phyloP scores from a whole-genome alignment of 2,329 filamentous ascomycete genomes.

The Cytospora paraplurivora region DNA sequence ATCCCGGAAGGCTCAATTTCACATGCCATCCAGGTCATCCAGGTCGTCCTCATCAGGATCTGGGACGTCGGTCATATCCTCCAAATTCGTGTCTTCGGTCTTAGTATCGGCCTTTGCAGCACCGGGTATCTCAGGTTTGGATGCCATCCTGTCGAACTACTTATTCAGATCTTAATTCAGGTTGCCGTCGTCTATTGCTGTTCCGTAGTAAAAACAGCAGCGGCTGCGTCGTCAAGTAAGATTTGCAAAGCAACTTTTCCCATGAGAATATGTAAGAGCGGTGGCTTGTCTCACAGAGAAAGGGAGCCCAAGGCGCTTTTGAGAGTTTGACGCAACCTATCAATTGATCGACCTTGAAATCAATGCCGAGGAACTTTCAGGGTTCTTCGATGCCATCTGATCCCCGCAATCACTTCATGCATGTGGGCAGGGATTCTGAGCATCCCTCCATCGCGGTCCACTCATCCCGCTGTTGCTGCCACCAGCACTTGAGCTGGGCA shows the following conservation, averaged over 20 bases:
- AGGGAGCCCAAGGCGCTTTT: background rate
- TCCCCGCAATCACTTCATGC: slow-evolving; percentile 3
- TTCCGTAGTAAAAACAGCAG: background rate
- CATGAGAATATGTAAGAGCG: slow-evolving; percentile 1
- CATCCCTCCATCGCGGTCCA: background rate
- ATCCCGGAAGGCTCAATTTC: background rate
- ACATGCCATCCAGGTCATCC: slow-evolving; percentile 84
- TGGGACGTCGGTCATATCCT: slow-evolving; percentile 61
- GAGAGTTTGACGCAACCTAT: background rate
- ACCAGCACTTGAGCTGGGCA: background rate
- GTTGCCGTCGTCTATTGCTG: background rate
- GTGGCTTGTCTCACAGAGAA: background rate
- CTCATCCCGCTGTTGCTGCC: background rate
- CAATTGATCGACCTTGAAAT: background rate
- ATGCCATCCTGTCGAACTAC: slow-evolving; percentile 29
- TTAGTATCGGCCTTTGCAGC: slow-evolving; percentile 32
- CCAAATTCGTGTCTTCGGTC: slow-evolving; percentile 32
- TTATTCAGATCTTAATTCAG: background rate
- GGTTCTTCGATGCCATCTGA: background rate
- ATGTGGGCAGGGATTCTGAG: background rate
- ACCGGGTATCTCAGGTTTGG: slow-evolving; percentile 26
- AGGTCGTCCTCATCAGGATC: slow-evolving; percentile 93
- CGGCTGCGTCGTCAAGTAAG: background rate
- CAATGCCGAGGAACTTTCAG: slow-evolving; percentile 22
- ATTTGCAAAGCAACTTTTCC: background rate